These are phyloP conservation scores for Aspergillus heteromorphus DNA, from an alignment of 495 filamentous ascomycete genomes.

Conservation along the genomic window DNA sequence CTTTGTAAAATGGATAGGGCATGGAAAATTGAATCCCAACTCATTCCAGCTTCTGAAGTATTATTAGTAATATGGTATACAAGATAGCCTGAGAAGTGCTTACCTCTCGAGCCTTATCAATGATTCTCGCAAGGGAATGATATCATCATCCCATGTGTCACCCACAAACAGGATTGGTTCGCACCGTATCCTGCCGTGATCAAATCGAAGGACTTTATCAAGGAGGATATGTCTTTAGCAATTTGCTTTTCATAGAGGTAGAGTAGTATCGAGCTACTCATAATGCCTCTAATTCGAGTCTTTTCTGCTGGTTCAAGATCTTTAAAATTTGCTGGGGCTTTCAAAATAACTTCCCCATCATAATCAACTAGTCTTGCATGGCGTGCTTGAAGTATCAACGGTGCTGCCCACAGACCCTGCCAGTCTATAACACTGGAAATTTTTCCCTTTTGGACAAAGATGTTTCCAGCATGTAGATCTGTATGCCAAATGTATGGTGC, in stretches of 20 bases:
- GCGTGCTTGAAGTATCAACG: conserved; percentile 22
- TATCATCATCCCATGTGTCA: conserved; percentile 25
- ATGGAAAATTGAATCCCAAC: conserved; percentile 19
- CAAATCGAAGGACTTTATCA: conserved; percentile 8
- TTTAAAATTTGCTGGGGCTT: conserved; percentile 21
- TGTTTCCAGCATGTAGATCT: conserved; percentile 31
- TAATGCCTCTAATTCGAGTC: conserved; percentile 10
- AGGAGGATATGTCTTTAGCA: conserved; percentile 16
- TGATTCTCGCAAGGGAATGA: conserved; percentile 22
- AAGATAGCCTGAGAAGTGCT: background rate
- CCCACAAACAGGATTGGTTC: conserved; percentile 20
- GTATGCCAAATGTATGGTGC: conserved; percentile 27
- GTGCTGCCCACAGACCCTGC: conserved; percentile 22
- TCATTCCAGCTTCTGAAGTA: conserved; percentile 19
- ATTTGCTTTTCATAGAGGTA: conserved; percentile 22
- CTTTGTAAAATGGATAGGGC: conserved; percentile 22
- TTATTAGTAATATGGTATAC: background rate
- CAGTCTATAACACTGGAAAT: conserved; percentile 32
- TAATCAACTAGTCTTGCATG: conserved; percentile 23
- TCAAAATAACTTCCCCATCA: conserved; percentile 21
- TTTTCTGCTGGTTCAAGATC: conserved; percentile 18
- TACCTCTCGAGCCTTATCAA: conserved; percentile 21
- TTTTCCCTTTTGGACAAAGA: conserved; percentile 25
- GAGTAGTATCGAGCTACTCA: conserved; percentile 20
- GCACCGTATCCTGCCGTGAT: conserved; percentile 12